Evolutionary conservation across 768 basidiomycete species (phyloP).

Genomic region (Leccinellum luteum): DNA sequence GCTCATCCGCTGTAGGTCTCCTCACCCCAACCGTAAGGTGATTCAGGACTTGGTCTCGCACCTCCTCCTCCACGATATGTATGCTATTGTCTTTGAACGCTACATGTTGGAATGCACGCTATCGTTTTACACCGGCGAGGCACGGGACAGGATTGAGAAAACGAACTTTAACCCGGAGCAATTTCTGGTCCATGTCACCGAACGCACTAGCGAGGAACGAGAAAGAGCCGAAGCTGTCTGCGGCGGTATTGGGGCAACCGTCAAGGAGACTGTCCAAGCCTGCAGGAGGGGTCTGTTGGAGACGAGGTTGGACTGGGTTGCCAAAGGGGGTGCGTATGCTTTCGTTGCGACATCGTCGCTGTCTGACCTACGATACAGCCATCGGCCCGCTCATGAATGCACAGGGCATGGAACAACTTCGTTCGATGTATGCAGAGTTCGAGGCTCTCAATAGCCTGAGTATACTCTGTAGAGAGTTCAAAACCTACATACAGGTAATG

Average conservation of each 20-base stretch:
- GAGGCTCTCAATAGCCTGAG: constrained; percentile 52
- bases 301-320: constrained; percentile 43
- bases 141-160: constrained; percentile 34
- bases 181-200: constrained; percentile 51
- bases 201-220: constrained; percentile 54
- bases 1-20: constrained; percentile 28
- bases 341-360: constrained; percentile 32
- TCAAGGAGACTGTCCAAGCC: constrained; percentile 47
- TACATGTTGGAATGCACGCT: constrained; percentile 49
- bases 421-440: constrained; percentile 60
- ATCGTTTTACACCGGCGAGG: constrained; percentile 55
- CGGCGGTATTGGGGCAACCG: constrained; percentile 43
- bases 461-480: constrained; percentile 59
- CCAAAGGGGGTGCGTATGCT: constrained; percentile 36
- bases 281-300: constrained; percentile 54
- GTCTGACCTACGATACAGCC: constrained; percentile 36
- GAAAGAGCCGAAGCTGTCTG: constrained; percentile 52
- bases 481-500: constrained; percentile 54
- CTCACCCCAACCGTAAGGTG: constrained; percentile 37
- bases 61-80: constrained; percentile 56
- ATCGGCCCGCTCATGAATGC: constrained; percentile 50
- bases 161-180: constrained; percentile 38
- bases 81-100: constrained; percentile 53
- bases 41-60: constrained; percentile 55
- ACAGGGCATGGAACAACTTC: constrained; percentile 43